Evolutionary conservation across 2,329 filamentous ascomycete species (phyloP).

Genomic region (Penicillium digitatum): DNA sequence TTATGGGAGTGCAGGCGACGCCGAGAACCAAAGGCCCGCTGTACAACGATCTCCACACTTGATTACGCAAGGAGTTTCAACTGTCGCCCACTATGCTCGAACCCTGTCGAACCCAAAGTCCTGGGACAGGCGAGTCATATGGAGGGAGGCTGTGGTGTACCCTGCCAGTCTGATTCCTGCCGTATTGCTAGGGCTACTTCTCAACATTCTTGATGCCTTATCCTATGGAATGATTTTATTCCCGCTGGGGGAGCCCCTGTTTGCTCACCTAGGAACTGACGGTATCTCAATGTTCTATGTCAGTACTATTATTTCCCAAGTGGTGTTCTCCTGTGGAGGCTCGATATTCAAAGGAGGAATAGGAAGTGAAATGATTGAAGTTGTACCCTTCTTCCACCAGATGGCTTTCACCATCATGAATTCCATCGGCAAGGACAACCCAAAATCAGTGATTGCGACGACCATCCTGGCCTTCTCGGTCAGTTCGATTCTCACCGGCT

Average conservation of each 20-base stretch:
- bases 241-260: slow-evolving; percentile 80
- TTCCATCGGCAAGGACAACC: slow-evolving; percentile 72
- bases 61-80: slow-evolving; percentile 19
- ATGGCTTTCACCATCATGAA: slow-evolving; percentile 88
- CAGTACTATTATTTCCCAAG: slow-evolving; percentile 88
- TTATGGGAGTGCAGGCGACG: slow-evolving; percentile 33
- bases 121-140: slow-evolving; percentile 67
- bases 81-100: slow-evolving; percentile 25
- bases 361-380: slow-evolving; percentile 96
- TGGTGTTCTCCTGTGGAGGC: slow-evolving; percentile 78
- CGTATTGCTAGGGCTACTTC: slow-evolving; percentile 78
- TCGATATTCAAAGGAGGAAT: slow-evolving; percentile 88
- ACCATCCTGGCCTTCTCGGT: slow-evolving; percentile 88
- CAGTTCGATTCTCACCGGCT: slow-evolving; percentile 84
- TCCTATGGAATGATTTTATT: slow-evolving; percentile 98
- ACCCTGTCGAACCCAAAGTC: slow-evolving; percentile 58
- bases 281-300: slow-evolving; percentile 99
- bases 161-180: slow-evolving; percentile 73
- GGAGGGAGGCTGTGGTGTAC: slow-evolving; percentile 60
- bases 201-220: slow-evolving; percentile 90
- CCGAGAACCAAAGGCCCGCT: slow-evolving; percentile 27
- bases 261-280: slow-evolving; percentile 79
- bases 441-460: slow-evolving; percentile 84
- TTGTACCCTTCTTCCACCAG: slow-evolving; percentile 97
- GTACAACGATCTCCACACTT: slow-evolving; percentile 10